Evolutionary conservation across 805 yeast species (phyloP).

Genomic region (Candida glaebosa): DNA sequence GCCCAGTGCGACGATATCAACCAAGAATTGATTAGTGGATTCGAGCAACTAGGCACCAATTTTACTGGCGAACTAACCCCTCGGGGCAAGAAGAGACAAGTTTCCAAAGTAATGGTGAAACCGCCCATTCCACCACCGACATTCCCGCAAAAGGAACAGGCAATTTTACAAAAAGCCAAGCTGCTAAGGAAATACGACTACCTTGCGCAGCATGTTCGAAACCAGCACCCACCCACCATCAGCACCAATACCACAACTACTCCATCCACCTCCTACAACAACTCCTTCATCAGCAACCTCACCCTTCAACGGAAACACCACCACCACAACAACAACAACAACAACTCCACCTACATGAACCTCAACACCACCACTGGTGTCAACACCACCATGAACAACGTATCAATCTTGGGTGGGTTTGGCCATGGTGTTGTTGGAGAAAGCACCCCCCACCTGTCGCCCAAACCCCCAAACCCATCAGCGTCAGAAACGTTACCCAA

Average conservation of each 20-base stretch:
- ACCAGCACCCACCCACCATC: constrained; percentile 2
- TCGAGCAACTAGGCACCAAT: constrained; percentile 16
- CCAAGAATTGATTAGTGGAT: constrained; percentile 19
- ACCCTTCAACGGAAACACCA: constrained; percentile 5
- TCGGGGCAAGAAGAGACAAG: constrained; percentile 24
- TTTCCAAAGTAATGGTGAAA: constrained; percentile 10
- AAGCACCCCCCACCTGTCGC: constrained; percentile 34
- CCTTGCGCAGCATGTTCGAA: constrained; percentile 24
- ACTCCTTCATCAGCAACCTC: constrained; percentile 2
- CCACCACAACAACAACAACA: constrained; percentile 3
- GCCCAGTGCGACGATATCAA: constrained; percentile 23
- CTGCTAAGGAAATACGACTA: constrained; percentile 28
- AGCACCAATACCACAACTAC: constrained; percentile 3
- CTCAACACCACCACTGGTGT: constrained; percentile 12
- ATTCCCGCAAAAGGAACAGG: constrained; percentile 21
- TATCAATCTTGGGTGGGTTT: constrained; percentile 30
- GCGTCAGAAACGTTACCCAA: constrained; percentile 9
- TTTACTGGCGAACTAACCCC: constrained; percentile 28
- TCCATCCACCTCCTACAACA: neutral
- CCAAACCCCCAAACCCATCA: constrained; percentile 12
- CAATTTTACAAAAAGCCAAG: constrained; percentile 25
- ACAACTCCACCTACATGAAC: constrained; percentile 17
- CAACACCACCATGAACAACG: constrained; percentile 17
- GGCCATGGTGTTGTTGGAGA: constrained; percentile 37
- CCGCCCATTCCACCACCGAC: constrained; percentile 4